Evolutionary conservation across 2,329 filamentous ascomycete genomes (phyloP), one percentile per base, ranked within the genome.

Genomic region (Cercospora janseana): DNA sequence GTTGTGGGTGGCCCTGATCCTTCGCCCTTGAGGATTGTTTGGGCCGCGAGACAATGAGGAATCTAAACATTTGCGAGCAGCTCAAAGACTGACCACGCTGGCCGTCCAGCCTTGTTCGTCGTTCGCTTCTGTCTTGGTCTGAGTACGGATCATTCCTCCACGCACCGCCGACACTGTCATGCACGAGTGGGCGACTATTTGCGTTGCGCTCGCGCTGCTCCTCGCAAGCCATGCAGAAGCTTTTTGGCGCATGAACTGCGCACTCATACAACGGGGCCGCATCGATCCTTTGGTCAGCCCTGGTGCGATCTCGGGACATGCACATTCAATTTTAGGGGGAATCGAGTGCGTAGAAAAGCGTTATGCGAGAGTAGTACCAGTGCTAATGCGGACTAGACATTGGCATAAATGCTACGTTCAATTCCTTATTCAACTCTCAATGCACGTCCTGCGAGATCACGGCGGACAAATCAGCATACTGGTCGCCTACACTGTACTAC

Each of bases 321-420:
- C 52, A 23, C 67, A 70, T 38, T 64, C 61, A 1, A 67, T 69
- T 21, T 56, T 64, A 12, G 67, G 66, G 34, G 64, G 61, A n/a
- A 3, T 62, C 62, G 5, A 69, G 63, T 68, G 54, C 51, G 62
- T 52, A 15, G 8, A 12, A n/a, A n/a, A n/a, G n/a, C n/a, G n/a
- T n/a, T 10, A 31, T 24, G 5, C 12, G 12, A 42, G 6, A 20
- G 12, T 9, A 27, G 15, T 8, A 15, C 4, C 12, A 13, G 34
- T 12, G 21, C 46, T 45, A 37, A 45, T 21, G 28, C 7, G 3
- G 23, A 6, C 2, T 48, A 62, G 82, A 75, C 61, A 89, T 91
- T 61, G 74, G 78, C 56, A 71, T 81, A 55, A 76, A 71, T 49
- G 81, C 85, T 63, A 82, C 78, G 18, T 86, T 81, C 61, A 72